These are phyloP conservation scores for Magnaporthiopsis poae DNA, from an alignment of 2,329 filamentous ascomycete genomes.

Conservation along the genomic window DNA sequence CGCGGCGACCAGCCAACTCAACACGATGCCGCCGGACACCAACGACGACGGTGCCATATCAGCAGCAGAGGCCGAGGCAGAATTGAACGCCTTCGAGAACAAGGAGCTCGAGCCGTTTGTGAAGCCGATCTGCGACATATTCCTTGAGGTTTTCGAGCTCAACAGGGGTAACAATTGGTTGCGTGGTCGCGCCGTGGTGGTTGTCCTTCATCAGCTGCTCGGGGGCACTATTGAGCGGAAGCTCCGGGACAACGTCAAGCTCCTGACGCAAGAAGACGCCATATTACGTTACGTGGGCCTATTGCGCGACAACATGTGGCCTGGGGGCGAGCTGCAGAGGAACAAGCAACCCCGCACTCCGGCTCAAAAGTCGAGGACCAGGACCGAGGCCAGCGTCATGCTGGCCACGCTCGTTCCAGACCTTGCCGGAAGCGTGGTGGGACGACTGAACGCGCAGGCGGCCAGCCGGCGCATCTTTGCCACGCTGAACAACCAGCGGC, in stretches of 20 bases:
- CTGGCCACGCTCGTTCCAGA: conserved; percentile 84
- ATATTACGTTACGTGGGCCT: conserved; percentile 66
- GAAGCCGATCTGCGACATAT: conserved; percentile 95
- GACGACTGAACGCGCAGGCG: conserved; percentile 78
- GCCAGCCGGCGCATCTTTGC: conserved; percentile 83
- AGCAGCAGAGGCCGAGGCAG: conserved; percentile 75
- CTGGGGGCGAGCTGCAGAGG: conserved; percentile 45
- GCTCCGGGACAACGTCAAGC: conserved; percentile 72
- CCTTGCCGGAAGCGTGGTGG: conserved; percentile 84
- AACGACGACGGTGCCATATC: conserved; percentile 6
- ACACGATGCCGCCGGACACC: conserved; percentile 37
- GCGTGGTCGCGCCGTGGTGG: conserved; percentile 85
- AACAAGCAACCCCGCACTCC: conserved; percentile 48
- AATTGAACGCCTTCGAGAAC: conserved; percentile 85
- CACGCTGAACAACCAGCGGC: conserved; percentile 76
- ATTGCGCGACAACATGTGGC: conserved; percentile 74
- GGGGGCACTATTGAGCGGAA: conserved; percentile 95
- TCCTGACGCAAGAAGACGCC: conserved; percentile 66
- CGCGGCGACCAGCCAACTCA: conserved; percentile 58
- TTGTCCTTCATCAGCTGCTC: conserved; percentile 88
- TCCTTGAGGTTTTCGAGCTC: conserved; percentile 88
- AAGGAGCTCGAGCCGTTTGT: conserved; percentile 88
- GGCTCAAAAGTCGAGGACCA: conserved; percentile 67
- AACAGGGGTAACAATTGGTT: conserved; percentile 96
- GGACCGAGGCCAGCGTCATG: conserved; percentile 80